Conservation (phyloP, 208 protist genomes). For the Trichomonas vaginalis region DNA sequence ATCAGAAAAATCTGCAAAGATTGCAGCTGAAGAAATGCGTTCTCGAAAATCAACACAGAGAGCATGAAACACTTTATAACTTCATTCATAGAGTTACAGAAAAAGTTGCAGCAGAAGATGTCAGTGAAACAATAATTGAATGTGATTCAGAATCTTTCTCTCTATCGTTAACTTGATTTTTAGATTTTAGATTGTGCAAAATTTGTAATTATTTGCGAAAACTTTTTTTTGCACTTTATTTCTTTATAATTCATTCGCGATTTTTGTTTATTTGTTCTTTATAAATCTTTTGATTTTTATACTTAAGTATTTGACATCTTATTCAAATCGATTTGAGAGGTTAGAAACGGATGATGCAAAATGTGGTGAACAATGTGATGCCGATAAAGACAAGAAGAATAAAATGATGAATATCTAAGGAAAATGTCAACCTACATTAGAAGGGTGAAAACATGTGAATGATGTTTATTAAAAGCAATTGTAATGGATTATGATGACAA, state of each 20-base stretch:
- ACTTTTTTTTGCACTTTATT: too few relatives aligned
- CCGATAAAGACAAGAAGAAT: not conserved
- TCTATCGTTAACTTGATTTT: not conserved
- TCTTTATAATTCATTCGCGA: too few relatives aligned
- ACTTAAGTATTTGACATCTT: too few relatives aligned
- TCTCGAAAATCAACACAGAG: not conserved
- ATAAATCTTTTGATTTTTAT: too few relatives aligned
- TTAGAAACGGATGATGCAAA: not conserved
- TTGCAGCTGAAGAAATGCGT: not conserved
- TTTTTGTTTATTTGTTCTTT: too few relatives aligned
- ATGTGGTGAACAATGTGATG: not conserved
- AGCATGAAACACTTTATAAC: not conserved
- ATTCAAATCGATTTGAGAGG: too few relatives aligned
- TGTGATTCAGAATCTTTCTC: not conserved
- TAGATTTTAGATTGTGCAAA: too few relatives aligned
- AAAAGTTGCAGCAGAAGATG: not conserved
- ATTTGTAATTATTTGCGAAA: too few relatives aligned
- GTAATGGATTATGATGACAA: too few relatives aligned
- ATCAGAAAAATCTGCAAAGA: not conserved
- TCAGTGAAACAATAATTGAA: not conserved
- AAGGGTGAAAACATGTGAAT: not conserved
- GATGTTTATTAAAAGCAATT: too few relatives aligned
- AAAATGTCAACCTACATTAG: not conserved
- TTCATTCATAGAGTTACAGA: slow-evolving; percentile 12
- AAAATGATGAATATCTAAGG: not conserved